Conservation (phyloP, 257 asterid genomes). For the Solanum sejunctum region DNA sequence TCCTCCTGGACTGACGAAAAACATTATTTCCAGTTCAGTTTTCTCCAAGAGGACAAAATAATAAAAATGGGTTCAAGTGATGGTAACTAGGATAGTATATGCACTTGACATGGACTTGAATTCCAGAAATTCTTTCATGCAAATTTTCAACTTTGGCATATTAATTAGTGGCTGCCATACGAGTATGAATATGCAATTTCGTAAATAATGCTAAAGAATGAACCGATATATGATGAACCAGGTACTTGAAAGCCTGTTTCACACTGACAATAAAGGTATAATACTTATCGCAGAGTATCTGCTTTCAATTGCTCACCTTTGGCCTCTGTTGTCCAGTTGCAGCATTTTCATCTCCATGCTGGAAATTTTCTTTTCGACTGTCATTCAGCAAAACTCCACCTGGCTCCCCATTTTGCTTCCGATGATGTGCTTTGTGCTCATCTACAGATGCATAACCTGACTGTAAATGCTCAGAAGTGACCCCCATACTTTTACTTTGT, state of each 20-base stretch:
- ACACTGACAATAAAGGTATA: background rate
- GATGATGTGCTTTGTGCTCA: conserved; percentile 27
- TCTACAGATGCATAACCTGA: conserved; percentile 34
- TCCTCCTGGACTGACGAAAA: background rate
- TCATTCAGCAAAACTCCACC: conserved; percentile 30
- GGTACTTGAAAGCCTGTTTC: background rate
- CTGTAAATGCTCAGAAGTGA: conserved; percentile 36
- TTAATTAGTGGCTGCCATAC: background rate
- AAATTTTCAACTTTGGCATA: background rate
- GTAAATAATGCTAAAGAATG: background rate
- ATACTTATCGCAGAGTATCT: background rate
- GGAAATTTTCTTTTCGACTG: conserved; percentile 29
- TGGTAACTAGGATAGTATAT: background rate
- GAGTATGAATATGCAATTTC: background rate
- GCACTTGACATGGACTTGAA: background rate
- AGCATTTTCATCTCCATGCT: conserved; percentile 27
- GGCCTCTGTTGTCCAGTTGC: conserved; percentile 47
- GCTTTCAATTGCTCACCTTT: conserved; percentile 31
- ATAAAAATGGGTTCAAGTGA: background rate
- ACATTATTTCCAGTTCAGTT: background rate
- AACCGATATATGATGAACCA: background rate
- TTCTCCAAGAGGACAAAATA: background rate
- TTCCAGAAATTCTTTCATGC: background rate
- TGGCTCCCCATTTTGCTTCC: conserved; percentile 23
- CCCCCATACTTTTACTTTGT: conserved; percentile 34